Evolutionary conservation across 2,329 filamentous ascomycete genomes (phyloP), one percentile per base, ranked within the genome.

Genomic region (Mollisiaceae sp.): DNA sequence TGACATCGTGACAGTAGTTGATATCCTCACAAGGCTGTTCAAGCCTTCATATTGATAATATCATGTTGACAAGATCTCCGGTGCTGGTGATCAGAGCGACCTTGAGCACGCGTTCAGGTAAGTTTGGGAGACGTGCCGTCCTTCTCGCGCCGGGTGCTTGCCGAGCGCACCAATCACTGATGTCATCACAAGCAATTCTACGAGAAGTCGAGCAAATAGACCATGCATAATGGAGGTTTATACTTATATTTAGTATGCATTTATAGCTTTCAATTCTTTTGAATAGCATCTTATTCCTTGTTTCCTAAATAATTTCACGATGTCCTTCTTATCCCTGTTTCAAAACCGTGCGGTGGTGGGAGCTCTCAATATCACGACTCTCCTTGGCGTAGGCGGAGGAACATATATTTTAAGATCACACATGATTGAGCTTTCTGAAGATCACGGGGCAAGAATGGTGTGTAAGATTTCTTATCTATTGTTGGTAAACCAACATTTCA

Each of bases 1-100:
- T 58, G 82, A 84, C 79, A 81, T 80, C 2, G 50, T 54, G 5
- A 8, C 14, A 15, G 24, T 35, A 35, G 22, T 1, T 5, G 27
- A 27, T 32, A 35, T 15, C 5, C 11, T 27, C 12, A 18, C 15
- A 27, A 54, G 14, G 50, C 50, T 32, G 8, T 27, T 1, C 11
- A 15, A 54, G 50, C 50, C 50, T 54, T 54, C 24, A 54, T 32
- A 14, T 5, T 18, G 50, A 11, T 14, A 14, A 32, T 27, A 15
- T 18, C 50, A 54, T 54, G 1, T 54, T 35, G 50, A 15, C n/a
- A 11, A 24, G 15, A n/a, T 43, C 12, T n/a, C 20, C 20, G 9
- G 50, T 18, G 22, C 18, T 50, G 27, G n/a, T 35, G 22, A 24
- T 32, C 27, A 12, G 24, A 18, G 6, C 12, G 1, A 27, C 27